Evolutionary conservation across 768 basidiomycete species (phyloP).

Genomic region (Psilocybe cyanescens): DNA sequence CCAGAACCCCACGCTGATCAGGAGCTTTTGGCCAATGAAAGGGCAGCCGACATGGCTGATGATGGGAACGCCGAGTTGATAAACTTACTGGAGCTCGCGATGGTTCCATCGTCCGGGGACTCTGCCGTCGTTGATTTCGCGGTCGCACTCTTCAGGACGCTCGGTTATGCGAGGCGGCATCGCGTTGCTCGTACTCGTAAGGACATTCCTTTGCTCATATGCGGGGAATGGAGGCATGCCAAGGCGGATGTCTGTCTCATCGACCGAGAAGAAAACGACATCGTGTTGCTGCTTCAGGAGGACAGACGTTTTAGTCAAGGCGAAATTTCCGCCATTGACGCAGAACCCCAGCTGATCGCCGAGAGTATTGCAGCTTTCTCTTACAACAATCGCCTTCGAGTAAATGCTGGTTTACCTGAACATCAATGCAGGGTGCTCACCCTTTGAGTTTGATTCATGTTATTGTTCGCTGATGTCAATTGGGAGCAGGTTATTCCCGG

Average conservation of each 20-base stretch:
- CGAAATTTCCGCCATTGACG: conserved; percentile 7
- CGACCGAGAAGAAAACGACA: conserved; percentile 23
- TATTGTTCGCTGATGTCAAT: too few relatives aligned
- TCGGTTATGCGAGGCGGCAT: conserved; percentile 27
- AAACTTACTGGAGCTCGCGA: conserved; percentile 28
- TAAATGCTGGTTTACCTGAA: too few relatives aligned
- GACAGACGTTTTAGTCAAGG: conserved; percentile 18
- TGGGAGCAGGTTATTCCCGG: too few relatives aligned
- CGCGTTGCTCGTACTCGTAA: conserved; percentile 25
- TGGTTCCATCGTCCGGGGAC: conserved; percentile 20
- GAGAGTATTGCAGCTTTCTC: conserved; percentile 27
- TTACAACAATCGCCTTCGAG: conserved; percentile 17
- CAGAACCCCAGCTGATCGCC: conserved; percentile 28
- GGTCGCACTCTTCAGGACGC: conserved; percentile 24
- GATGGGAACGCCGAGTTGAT: conserved; percentile 15
- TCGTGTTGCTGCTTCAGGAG: conserved; percentile 30
- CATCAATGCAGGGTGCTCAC: too few relatives aligned
- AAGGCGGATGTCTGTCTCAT: conserved; percentile 36
- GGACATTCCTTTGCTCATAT: conserved; percentile 29
- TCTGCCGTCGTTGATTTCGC: conserved; percentile 35
- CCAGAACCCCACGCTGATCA: conserved; percentile 28
- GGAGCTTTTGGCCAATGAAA: conserved; percentile 25
- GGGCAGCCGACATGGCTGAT: conserved; percentile 20
- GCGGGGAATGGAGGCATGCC: conserved; percentile 27
- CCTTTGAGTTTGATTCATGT: too few relatives aligned